Evolutionary conservation across 345 rosid species (phyloP), one percentile per base, ranked within the genome.

Genomic region (Moricandia moricandioides): DNA sequence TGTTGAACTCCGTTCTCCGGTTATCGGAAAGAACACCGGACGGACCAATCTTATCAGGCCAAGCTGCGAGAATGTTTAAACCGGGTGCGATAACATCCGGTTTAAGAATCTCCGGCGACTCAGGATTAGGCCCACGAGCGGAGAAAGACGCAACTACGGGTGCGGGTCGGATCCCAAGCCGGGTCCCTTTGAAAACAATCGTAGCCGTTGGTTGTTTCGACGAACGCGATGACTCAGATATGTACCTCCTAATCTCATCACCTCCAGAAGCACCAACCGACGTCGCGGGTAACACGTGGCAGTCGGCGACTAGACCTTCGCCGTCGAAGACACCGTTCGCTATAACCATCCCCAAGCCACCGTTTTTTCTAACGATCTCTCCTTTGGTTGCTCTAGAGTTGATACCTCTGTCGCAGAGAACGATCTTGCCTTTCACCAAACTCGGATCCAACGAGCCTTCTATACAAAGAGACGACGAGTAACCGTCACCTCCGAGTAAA

Each of bases 21-120:
- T 73, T 78, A 75, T 95, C 99, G 0, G 91, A 82, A 11, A 87
- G 75, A 14, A 87, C 58, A 0, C 97, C 94, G 0, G 97, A 90
- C 2, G 98, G 97, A 0, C 96, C 94, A 4, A 87, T 80, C 21
- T 82, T 85, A 65, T 92, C 92, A 0, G 98, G 93, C 99, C 98
- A 95, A 58, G 96, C 96, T 0, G 99, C 99, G 6, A 95, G 88
- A 27, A 95, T 95, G 79, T 92, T 92, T 60, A 95, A 82, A 3
- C 98, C 98, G 0, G 98, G 98, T 55, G 99, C 98, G 12, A 90
- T 89, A 49, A 92, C 73, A 47, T 95, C 98, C 5, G 97, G 93
- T 79, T 95, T 95, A 67, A 92, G 67, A 75, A 95, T 88, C 34
- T 90, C 92, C 0, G 96, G 96, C 7, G 87, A 82, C 83, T 84